A percentile compares a stretch with the other conserved stretches of the same genome.
Evolutionary conservation across 331 rosid species (phyloP).

Genomic region (Arachis monticola): DNA sequence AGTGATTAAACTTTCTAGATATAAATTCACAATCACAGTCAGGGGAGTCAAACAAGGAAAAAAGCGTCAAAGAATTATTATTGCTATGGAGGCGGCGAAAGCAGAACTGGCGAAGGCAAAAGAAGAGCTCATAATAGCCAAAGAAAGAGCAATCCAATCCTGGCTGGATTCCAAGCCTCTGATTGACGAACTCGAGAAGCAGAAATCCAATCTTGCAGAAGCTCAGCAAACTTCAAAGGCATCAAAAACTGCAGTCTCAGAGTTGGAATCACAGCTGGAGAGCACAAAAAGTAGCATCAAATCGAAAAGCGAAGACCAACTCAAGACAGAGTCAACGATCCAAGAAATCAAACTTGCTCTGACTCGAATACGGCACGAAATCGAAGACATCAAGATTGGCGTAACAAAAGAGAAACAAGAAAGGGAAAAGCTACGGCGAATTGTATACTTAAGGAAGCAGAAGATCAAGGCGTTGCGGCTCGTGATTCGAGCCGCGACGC

Average conservation of each 20-base stretch:
- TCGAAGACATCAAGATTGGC: conserved; percentile 37
- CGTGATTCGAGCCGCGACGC: conserved; percentile 44
- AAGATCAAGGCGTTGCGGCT: conserved; percentile 48
- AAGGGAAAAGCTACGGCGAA: conserved; percentile 37
- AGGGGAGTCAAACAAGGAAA: conserved; percentile 4
- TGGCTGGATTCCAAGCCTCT: conserved; percentile 76
- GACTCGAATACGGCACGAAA: conserved; percentile 46
- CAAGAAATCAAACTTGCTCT: conserved; percentile 42
- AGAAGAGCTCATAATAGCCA: conserved; percentile 53
- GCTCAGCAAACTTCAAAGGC: conserved; percentile 34
- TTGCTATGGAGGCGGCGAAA: conserved; percentile 36
- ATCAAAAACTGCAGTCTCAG: conserved; percentile 26
- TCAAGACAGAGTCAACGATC: conserved; percentile 37
- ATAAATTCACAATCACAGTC: no score
- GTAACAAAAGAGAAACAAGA: conserved; percentile 37
- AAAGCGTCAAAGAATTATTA: conserved; percentile 22
- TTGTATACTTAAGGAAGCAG: conserved; percentile 45
- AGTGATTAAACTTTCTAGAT: no score
- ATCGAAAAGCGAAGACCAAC: conserved; percentile 48
- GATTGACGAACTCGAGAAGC: conserved; percentile 63
- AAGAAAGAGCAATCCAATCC: conserved; percentile 57
- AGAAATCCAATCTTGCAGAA: conserved; percentile 47
- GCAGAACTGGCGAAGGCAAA: conserved; percentile 51
- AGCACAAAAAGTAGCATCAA: conserved; percentile 38
- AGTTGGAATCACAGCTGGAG: conserved; percentile 52